phyloP scores from a whole-genome alignment of 1,139 yeast genomes.

The Geotrichum cucujoidarum region DNA sequence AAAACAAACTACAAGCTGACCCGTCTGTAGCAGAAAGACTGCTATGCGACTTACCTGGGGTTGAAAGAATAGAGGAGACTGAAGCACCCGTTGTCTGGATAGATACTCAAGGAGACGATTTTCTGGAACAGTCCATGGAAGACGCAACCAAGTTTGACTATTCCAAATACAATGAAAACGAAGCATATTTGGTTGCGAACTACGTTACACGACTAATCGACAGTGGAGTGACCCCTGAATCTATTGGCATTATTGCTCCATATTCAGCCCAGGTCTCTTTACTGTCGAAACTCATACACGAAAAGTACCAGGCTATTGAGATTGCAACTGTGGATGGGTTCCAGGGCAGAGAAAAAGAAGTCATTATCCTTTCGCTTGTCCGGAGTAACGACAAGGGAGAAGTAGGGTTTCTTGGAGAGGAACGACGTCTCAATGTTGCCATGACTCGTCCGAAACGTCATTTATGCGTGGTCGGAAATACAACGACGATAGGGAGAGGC shows the following conservation, averaged over 20 bases:
- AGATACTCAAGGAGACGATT: constrained; percentile 83
- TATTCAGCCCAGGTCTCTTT: constrained; percentile 79
- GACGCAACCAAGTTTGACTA: constrained; percentile 30
- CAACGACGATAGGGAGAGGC: constrained; percentile 47
- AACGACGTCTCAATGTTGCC: constrained; percentile 71
- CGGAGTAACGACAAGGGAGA: constrained; percentile 63
- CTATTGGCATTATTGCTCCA: constrained; percentile 82
- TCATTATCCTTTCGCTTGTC: constrained; percentile 73
- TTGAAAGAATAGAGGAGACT: constrained; percentile 45
- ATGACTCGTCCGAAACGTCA: constrained; percentile 88
- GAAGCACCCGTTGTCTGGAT: constrained; percentile 62
- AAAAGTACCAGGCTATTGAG: constrained; percentile 57
- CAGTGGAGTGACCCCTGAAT: constrained; percentile 42
- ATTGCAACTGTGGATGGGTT: constrained; percentile 87
- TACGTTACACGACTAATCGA: constrained; percentile 57
- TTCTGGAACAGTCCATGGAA: constrained; percentile 49
- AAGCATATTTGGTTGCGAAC: constrained; percentile 52
- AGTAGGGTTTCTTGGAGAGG: constrained; percentile 73
- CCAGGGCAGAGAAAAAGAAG: constrained; percentile 89
- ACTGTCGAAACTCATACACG: constrained; percentile 43
- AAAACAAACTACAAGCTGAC: constrained; percentile 58
- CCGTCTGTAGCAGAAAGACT: constrained; percentile 50
- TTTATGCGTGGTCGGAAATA: constrained; percentile 78
- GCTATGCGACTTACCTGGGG: constrained; percentile 54
- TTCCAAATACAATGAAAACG: constrained; percentile 66